Conservation (phyloP, 2,329 filamentous ascomycete genomes). For the Chaetothyriales sp. region DNA sequence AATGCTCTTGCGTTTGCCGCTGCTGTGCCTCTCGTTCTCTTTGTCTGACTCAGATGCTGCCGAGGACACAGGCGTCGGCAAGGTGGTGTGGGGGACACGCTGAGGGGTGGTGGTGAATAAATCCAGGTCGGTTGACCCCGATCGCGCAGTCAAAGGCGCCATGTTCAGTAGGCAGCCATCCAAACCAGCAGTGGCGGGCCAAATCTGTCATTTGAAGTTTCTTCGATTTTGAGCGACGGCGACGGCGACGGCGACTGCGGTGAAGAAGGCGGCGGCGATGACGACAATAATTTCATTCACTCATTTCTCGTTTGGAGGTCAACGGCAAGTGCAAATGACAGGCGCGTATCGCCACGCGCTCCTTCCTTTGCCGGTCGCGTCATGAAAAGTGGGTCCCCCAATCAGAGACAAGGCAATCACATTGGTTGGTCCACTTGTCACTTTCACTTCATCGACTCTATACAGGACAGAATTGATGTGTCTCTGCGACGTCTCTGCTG, state of each 20-base stretch:
- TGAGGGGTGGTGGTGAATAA: conserved; percentile 2
- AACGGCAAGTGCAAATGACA: not conserved
- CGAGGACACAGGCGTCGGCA: conserved; percentile 17
- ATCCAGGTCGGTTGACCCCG: conserved; percentile 27
- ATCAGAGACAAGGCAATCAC: not conserved
- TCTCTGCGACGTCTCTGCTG: not conserved
- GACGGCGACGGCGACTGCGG: not conserved
- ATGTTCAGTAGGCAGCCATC: conserved; percentile 7
- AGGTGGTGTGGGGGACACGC: conserved; percentile 5
- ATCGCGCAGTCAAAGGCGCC: conserved; percentile 11
- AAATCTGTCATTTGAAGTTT: not conserved
- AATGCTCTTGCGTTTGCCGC: conserved; percentile 30
- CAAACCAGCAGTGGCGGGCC: not conserved
- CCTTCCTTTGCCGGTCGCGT: not conserved
- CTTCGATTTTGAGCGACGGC: too few species aligned
- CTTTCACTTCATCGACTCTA: too few species aligned
- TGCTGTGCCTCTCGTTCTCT: conserved; percentile 27
- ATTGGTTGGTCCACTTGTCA: too few species aligned
- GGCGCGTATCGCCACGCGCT: not conserved
- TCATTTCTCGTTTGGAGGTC: not conserved
- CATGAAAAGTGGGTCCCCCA: not conserved
- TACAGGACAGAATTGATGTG: not conserved
- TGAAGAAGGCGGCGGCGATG: not conserved
- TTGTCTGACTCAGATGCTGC: conserved; percentile 33
- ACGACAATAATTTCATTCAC: not conserved